These are phyloP conservation scores for Coniophora puteana DNA, from an alignment of 1,284 basidiomycete genomes.

Conservation along the genomic window DNA sequence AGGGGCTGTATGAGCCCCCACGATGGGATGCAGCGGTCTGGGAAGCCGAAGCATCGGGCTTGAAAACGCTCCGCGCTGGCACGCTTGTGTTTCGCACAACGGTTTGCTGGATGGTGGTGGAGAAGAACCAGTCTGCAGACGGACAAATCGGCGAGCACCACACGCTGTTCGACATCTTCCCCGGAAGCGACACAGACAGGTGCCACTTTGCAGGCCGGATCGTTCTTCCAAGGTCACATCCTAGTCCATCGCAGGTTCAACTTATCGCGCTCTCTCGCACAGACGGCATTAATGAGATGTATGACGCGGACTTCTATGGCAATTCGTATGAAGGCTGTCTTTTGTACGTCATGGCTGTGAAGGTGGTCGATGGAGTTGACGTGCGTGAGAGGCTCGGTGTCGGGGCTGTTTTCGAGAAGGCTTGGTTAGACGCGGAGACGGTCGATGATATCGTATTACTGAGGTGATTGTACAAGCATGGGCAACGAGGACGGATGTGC, in stretches of 20 bases:
- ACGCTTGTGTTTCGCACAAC: constrained; percentile 5
- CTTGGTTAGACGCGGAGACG: constrained; percentile 1
- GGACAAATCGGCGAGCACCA: background rate
- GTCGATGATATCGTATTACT: constrained; percentile 1
- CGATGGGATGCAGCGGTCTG: background rate
- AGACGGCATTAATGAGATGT: constrained; percentile 7
- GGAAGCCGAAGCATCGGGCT: background rate
- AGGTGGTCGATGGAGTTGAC: background rate
- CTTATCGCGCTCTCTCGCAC: constrained; percentile 18
- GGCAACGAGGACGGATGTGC: too few species aligned
- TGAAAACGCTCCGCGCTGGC: background rate
- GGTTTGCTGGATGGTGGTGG: background rate
- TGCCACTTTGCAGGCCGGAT: constrained; percentile 3
- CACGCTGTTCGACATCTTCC: constrained; percentile 2
- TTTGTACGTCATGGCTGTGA: constrained; percentile 7
- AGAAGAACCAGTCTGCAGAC: background rate
- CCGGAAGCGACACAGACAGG: background rate
- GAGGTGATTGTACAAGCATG: background rate
- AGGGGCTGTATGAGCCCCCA: background rate
- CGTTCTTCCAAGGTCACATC: constrained; percentile 6
- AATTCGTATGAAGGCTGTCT: constrained; percentile 2
- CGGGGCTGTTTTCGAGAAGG: constrained; percentile 5
- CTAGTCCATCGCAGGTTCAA: constrained; percentile 8
- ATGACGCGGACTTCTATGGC: background rate
- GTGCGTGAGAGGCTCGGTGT: constrained; percentile 5